A percentile compares a stretch with the other conserved stretches of the same genome.
Conservation (phyloP, 805 yeast genomes). For the Brettanomyces nanus region DNA sequence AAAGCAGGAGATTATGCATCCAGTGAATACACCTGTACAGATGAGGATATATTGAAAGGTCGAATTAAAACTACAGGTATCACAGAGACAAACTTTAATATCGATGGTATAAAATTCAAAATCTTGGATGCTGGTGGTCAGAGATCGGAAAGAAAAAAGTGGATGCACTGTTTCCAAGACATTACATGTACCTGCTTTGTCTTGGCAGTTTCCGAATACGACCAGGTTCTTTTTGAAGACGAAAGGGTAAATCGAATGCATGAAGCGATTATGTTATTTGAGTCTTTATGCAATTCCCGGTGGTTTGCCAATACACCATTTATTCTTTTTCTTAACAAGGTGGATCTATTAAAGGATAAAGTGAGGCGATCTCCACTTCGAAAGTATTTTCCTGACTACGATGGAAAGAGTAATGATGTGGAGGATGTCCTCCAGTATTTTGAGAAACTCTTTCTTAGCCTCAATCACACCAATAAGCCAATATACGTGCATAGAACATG, state of each 20-base stretch:
- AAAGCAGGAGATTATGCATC: constrained; percentile 58
- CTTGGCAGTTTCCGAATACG: constrained; percentile 85
- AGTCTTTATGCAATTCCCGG: constrained; percentile 70
- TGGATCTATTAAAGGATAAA: constrained; percentile 72
- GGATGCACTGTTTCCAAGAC: constrained; percentile 93
- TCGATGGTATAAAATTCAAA: constrained; percentile 56
- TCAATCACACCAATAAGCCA: constrained; percentile 62
- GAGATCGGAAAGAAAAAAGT: constrained; percentile 80
- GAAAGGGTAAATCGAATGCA: constrained; percentile 82
- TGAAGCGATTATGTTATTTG: constrained; percentile 80
- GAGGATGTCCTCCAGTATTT: constrained; percentile 66
- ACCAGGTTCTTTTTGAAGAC: constrained; percentile 87
- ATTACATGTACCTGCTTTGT: constrained; percentile 85
- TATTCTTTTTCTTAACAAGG: constrained; percentile 82
- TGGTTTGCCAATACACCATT: constrained; percentile 87
- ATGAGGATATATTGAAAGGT: constrained; percentile 81
- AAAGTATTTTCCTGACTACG: constrained; percentile 70
- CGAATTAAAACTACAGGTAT: constrained; percentile 95
- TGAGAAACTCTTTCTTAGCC: constrained; percentile 53
- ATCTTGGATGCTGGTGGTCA: constrained; percentile 97
- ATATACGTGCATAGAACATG: constrained; percentile 89
- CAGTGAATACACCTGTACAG: constrained; percentile 59
- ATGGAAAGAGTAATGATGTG: constrained; percentile 54
- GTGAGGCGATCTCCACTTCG: constrained; percentile 57
- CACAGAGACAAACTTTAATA: constrained; percentile 72